Evolutionary conservation across 2,329 filamentous ascomycete genomes (phyloP).

Genomic region (Rhynchosporium graminicola): DNA sequence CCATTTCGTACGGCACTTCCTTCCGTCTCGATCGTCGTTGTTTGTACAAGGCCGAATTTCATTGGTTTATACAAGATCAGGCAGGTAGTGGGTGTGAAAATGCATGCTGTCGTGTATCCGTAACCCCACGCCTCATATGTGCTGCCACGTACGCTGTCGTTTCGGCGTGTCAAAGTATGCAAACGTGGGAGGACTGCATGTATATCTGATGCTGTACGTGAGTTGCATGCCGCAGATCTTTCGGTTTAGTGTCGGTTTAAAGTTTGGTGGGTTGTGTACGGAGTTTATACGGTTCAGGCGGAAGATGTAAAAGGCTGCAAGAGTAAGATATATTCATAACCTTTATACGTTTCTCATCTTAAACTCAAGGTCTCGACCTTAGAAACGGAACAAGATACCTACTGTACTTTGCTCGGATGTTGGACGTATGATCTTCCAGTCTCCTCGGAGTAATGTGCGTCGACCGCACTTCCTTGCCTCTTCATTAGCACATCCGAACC

Average conservation of each 20-base stretch:
- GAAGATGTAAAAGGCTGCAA: not conserved
- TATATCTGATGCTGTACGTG: not conserved
- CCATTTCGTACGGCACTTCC: not conserved
- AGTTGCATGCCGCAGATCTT: not conserved
- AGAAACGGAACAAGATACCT: no score
- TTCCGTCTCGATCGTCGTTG: not conserved
- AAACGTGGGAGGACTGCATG: not conserved
- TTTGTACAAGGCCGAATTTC: not conserved
- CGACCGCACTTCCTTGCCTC: no score
- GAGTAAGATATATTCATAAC: not conserved
- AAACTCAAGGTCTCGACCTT: no score
- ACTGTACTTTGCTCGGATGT: no score
- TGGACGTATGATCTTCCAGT: no score
- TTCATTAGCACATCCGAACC: no score
- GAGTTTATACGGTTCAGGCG: not conserved
- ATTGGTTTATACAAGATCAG: not conserved
- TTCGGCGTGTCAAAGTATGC: not conserved
- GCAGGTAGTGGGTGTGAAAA: not conserved
- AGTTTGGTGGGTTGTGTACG: not conserved
- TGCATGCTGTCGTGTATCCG: slow-evolving; percentile 3
- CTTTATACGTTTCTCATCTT: not conserved
- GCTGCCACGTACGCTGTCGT: slow-evolving; percentile 13
- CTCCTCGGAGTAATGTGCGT: no score
- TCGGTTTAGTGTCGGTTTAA: not conserved
- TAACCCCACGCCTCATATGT: slow-evolving; percentile 7